A percentile compares a stretch with the other conserved stretches of the same genome.
phyloP scores from a whole-genome alignment of 331 rosid species.

The Spiraea crenata region DNA sequence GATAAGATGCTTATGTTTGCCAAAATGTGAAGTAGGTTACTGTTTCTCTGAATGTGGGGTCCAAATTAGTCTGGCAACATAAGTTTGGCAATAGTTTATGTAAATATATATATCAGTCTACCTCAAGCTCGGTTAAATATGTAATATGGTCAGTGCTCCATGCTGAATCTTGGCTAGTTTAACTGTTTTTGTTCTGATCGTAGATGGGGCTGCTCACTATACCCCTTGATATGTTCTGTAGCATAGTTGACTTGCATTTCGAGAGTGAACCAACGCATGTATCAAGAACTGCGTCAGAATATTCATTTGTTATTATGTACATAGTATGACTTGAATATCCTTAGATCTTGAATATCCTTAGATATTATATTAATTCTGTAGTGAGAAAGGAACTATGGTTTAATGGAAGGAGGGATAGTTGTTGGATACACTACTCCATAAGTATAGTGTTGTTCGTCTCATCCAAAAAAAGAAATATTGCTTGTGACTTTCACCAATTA shows the following conservation, averaged over 20 bases:
- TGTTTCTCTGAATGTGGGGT: no score
- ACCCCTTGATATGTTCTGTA: conserved; percentile 7
- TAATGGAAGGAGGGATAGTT: background rate
- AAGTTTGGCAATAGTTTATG: no score
- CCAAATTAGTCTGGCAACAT: no score
- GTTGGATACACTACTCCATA: background rate
- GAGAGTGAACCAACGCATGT: background rate
- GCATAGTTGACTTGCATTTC: background rate
- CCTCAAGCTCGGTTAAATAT: no score
- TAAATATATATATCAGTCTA: no score
- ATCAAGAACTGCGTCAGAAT: background rate
- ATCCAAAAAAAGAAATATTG: background rate
- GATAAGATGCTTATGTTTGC: no score
- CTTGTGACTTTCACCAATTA: background rate
- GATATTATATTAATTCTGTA: background rate
- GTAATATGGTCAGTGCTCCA: background rate
- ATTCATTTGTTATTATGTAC: no score
- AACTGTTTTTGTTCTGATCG: background rate
- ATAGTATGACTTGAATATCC: background rate
- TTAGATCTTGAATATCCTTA: background rate
- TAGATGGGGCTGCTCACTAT: background rate
- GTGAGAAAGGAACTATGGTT: background rate
- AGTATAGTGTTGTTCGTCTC: background rate
- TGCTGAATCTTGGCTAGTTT: background rate
- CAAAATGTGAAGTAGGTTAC: no score